A percentile compares a stretch with the other conserved stretches of the same genome.
These are phyloP conservation scores for Sicyos edulis DNA, from an alignment of 306 rosid species.

Conservation along the genomic window DNA sequence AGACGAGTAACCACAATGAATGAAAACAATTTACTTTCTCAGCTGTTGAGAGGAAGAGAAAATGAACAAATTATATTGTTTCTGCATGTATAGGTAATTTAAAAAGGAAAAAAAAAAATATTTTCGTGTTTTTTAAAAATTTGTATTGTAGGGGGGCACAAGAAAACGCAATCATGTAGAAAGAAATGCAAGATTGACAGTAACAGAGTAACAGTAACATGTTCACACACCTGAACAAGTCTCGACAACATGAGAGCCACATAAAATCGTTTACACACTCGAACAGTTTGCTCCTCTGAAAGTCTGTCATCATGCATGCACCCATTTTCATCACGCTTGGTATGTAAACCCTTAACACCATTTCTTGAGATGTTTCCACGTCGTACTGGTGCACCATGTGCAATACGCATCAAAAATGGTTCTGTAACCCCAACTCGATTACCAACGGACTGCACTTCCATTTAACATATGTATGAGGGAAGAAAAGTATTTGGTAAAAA, in stretches of 20 bases:
- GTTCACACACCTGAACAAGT: conserved; percentile 67
- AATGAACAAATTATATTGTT: background rate
- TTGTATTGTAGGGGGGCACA: background rate
- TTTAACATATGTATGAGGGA: conserved; percentile 1
- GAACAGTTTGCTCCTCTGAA: conserved; percentile 64
- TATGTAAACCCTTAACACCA: conserved; percentile 34
- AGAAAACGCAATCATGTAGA: conserved; percentile 3
- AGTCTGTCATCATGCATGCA: conserved; percentile 29
- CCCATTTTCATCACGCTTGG: conserved; percentile 38
- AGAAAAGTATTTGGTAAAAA: background rate
- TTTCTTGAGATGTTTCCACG: conserved; percentile 46
- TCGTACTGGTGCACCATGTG: conserved; percentile 84
- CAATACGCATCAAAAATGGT: conserved; percentile 90
- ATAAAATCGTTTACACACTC: conserved; percentile 88
- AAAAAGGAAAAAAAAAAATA: background rate
- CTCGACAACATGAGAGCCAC: conserved; percentile 92
- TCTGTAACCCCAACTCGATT: conserved; percentile 87
- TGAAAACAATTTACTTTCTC: background rate
- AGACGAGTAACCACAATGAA: background rate
- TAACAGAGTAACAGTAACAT: background rate
- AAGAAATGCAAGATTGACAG: conserved; percentile 3
- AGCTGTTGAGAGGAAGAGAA: background rate
- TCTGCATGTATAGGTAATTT: background rate
- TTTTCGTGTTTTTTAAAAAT: background rate
- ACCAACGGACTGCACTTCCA: conserved; percentile 72